Percentiles rank a stretch among this genome's conserved stretches.
Conservation (phyloP, 805 yeast genomes). For the Nakazawaea laoshanensis region DNA sequence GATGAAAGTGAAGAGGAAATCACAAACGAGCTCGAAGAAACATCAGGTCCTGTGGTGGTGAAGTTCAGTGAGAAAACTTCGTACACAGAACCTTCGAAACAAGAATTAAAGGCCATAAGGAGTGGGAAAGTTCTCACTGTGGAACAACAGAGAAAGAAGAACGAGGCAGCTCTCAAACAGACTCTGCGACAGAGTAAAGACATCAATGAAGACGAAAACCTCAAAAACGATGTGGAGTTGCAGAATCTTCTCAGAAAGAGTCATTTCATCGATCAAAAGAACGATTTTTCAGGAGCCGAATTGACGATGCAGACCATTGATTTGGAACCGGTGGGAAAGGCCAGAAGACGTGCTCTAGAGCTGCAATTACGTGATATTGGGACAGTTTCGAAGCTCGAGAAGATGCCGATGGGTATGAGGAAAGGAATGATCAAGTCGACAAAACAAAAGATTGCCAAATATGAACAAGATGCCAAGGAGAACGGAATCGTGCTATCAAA, state of each 20-base stretch:
- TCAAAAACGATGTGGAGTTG: constrained; percentile 63
- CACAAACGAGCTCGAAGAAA: constrained; percentile 7
- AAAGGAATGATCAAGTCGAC: constrained; percentile 71
- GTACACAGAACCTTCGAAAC: constrained; percentile 27
- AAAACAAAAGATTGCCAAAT: constrained; percentile 39
- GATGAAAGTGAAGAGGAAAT: constrained; percentile 18
- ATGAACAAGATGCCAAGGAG: constrained; percentile 73
- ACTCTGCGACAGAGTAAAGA: constrained; percentile 18
- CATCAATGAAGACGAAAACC: constrained; percentile 38
- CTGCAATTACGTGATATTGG: constrained; percentile 40
- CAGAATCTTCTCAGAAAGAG: constrained; percentile 67
- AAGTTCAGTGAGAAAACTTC: constrained; percentile 27
- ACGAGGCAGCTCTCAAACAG: constrained; percentile 20
- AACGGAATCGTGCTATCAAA: constrained; percentile 86
- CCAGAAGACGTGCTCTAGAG: constrained; percentile 55
- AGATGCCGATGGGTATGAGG: constrained; percentile 83
- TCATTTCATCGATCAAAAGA: constrained; percentile 43
- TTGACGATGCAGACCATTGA: constrained; percentile 55
- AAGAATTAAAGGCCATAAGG: constrained; percentile 43
- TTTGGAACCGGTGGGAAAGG: constrained; percentile 59
- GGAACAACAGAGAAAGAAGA: constrained; percentile 15
- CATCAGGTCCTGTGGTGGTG: constrained; percentile 37
- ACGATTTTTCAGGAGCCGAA: constrained; percentile 53
- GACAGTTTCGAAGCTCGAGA: constrained; percentile 47
- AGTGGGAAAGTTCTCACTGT: constrained; percentile 56